Percentiles rank a stretch among this genome's conserved stretches.
phyloP scores from a whole-genome alignment of 2,329 filamentous ascomycete species.

The Ceratocystis harringtonii region DNA sequence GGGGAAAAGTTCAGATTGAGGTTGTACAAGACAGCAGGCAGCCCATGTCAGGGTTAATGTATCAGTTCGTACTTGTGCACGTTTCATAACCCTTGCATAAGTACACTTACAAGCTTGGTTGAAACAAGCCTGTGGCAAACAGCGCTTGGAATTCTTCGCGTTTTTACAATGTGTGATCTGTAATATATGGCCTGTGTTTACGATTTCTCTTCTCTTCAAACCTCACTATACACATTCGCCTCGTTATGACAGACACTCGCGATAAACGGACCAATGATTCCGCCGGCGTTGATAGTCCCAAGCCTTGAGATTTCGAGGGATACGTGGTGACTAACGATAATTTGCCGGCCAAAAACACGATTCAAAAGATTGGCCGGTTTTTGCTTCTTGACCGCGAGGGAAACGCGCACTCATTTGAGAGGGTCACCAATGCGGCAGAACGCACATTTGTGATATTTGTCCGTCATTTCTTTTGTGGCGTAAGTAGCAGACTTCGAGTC shows the following conservation, averaged over 20 bases:
- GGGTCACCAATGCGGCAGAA: conserved; percentile 42
- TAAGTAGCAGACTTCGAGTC: conserved; percentile 29
- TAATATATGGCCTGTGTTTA: background rate
- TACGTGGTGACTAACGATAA: conserved; percentile 41
- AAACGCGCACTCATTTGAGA: conserved; percentile 43
- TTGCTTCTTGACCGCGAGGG: conserved; percentile 47
- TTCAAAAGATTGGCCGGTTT: conserved; percentile 39
- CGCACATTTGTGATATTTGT: conserved; percentile 58
- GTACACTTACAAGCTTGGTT: background rate
- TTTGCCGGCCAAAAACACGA: conserved; percentile 34
- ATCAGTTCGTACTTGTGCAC: background rate
- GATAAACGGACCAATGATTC: background rate
- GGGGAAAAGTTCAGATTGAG: background rate
- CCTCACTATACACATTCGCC: background rate
- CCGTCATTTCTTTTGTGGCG: conserved; percentile 67
- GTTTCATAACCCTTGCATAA: background rate
- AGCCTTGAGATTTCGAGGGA: conserved; percentile 40
- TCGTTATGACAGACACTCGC: background rate
- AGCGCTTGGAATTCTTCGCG: background rate
- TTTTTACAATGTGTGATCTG: background rate
- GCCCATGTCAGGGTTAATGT: background rate
- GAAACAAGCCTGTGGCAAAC: background rate
- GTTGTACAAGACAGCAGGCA: background rate
- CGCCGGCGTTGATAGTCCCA: conserved; percentile 25
- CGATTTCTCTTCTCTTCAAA: background rate